phyloP scores from a whole-genome alignment of 441 rosid species.

The Theobroma grandiflorum region DNA sequence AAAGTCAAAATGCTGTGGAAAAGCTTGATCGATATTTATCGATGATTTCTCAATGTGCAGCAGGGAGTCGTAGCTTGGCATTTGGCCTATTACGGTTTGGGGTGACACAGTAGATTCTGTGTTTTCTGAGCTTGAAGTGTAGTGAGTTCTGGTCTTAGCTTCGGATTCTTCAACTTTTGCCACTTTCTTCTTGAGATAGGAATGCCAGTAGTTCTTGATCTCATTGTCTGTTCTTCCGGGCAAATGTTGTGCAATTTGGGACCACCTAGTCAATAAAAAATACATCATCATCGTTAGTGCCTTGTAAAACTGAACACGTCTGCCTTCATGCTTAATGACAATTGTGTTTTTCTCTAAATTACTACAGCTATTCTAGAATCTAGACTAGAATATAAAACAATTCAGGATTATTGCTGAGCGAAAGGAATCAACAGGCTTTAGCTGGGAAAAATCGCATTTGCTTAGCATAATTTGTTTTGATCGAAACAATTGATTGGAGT shows the following conservation, averaged over 20 bases:
- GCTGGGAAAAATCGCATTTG: neutral
- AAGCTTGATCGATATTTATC: slow-evolving; percentile 26
- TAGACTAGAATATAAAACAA: neutral
- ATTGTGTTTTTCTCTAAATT: neutral
- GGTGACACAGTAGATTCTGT: slow-evolving; percentile 41
- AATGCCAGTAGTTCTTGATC: slow-evolving; percentile 92
- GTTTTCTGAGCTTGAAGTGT: slow-evolving; percentile 38
- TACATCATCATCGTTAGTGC: neutral
- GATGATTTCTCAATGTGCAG: slow-evolving; percentile 33
- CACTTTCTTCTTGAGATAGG: slow-evolving; percentile 72
- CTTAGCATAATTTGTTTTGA: neutral
- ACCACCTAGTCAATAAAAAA: slow-evolving; percentile 64
- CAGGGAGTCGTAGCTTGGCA: slow-evolving; percentile 36
- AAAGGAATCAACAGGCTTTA: neutral
- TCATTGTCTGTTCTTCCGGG: slow-evolving; percentile 95
- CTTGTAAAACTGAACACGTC: neutral
- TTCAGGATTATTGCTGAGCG: neutral
- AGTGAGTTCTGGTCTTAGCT: slow-evolving; percentile 30
- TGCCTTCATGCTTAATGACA: neutral
- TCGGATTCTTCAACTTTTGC: slow-evolving; percentile 45
- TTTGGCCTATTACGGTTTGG: slow-evolving; percentile 27
- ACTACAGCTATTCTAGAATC: neutral
- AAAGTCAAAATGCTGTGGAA: slow-evolving; percentile 34
- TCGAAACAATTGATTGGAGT: neutral
- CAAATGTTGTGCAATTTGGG: slow-evolving; percentile 71